A percentile compares a stretch with the other conserved stretches of the same genome.
phyloP scores from a whole-genome alignment of 2,329 filamentous ascomycete species.

The Aspergillus pseudoglaucus region DNA sequence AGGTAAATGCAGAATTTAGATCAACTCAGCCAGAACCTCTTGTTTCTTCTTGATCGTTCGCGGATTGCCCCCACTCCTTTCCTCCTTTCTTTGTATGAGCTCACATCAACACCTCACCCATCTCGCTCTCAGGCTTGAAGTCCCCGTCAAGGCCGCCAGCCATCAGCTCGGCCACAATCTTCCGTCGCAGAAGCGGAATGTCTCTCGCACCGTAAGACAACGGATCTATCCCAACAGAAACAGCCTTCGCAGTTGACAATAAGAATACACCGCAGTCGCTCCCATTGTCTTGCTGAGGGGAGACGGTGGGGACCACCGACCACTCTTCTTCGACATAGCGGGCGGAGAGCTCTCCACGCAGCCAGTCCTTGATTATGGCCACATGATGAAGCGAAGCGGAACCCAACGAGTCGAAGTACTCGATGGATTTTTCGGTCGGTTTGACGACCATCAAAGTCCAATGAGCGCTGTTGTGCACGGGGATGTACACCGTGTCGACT shows the following conservation, averaged over 20 bases:
- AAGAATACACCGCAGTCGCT: slow-evolving; percentile 48
- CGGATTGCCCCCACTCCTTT: background rate
- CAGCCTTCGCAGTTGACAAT: slow-evolving; percentile 43
- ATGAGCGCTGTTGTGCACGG: slow-evolving; percentile 40
- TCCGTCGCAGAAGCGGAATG: slow-evolving; percentile 35
- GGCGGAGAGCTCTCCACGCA: slow-evolving; percentile 35
- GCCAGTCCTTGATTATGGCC: slow-evolving; percentile 34
- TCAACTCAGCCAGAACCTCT: background rate
- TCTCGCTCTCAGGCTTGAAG: slow-evolving; percentile 25
- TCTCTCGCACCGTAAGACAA: slow-evolving; percentile 35
- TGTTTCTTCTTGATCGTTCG: background rate
- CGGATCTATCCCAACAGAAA: slow-evolving; percentile 39
- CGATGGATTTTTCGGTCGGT: slow-evolving; percentile 38
- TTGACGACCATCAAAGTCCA: slow-evolving; percentile 45
- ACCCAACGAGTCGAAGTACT: slow-evolving; percentile 44
- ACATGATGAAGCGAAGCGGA: slow-evolving; percentile 27
- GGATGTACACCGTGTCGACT: slow-evolving; percentile 43
- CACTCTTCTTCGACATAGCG: slow-evolving; percentile 40
- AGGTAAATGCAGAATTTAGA: background rate
- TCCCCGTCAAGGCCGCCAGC: slow-evolving; percentile 40
- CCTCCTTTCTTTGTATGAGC: background rate
- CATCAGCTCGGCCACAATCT: slow-evolving; percentile 44
- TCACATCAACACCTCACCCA: background rate
- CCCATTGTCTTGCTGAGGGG: slow-evolving; percentile 42
- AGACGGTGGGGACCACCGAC: slow-evolving; percentile 32